A percentile compares a stretch with the other conserved stretches of the same genome.
phyloP scores from a whole-genome alignment of 495 filamentous ascomycete species.

The Sporormia fimetaria region DNA sequence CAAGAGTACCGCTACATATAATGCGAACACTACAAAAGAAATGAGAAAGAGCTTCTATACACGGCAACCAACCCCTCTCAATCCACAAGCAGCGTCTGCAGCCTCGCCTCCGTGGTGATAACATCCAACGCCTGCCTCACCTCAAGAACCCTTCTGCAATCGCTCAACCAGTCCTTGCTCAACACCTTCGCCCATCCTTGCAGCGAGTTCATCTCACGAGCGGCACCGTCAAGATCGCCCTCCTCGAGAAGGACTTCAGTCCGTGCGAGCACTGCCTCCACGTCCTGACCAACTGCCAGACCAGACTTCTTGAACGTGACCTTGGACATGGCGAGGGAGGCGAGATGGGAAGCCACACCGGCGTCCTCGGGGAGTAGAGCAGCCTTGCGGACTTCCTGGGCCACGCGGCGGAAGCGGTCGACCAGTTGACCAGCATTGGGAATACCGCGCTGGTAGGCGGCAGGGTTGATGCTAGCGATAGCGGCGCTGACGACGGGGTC shows the following conservation, averaged over 20 bases:
- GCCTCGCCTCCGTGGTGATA: constrained; percentile 36
- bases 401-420: constrained; percentile 92
- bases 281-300: constrained; percentile 77
- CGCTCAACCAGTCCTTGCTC: constrained; percentile 82
- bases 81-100: constrained; percentile 36
- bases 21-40: too few species aligned
- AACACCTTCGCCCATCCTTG: constrained; percentile 89
- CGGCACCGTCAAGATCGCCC: constrained; percentile 79
- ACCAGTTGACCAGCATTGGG: constrained; percentile 72
- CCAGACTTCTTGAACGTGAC: constrained; percentile 75
- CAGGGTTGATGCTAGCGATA: constrained; percentile 85
- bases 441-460: constrained; percentile 85
- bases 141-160: constrained; percentile 80
- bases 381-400: constrained; percentile 86
- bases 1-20: too few species aligned
- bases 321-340: constrained; percentile 77
- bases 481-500: constrained; percentile 80
- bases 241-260: constrained; percentile 84
- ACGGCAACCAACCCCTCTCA: constrained; percentile 17
- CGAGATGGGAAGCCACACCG: constrained; percentile 84
- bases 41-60: too few species aligned
- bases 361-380: constrained; percentile 82
- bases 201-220: constrained; percentile 87
- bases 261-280: constrained; percentile 82
- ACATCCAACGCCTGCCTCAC: constrained; percentile 94